These are phyloP conservation scores for Cyanidioschyzon merolae DNA, from an alignment of 23 red algal species.

Conservation along the genomic window DNA sequence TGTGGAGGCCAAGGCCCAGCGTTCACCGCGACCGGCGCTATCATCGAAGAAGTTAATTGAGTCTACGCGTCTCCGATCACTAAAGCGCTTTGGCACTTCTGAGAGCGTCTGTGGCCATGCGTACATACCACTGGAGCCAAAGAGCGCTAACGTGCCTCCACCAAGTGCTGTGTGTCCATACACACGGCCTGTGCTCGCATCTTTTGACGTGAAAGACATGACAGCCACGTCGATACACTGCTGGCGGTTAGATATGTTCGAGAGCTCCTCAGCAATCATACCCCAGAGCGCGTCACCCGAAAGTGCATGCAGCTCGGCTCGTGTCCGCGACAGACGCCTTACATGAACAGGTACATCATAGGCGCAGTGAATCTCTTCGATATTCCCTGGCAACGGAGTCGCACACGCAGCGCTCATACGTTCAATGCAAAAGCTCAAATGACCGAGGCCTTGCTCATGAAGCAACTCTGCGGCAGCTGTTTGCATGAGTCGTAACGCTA, in stretches of 20 bases:
- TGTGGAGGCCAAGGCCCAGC: constrained; percentile 29
- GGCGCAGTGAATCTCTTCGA: not conserved
- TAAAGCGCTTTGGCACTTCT: constrained; percentile 22
- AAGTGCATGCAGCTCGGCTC: constrained; percentile 6
- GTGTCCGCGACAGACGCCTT: not conserved
- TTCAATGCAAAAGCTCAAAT: constrained; percentile 30
- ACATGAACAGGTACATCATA: constrained; percentile 10
- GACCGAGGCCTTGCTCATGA: constrained; percentile 26
- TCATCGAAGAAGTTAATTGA: constrained; percentile 27
- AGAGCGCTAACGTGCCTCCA: constrained; percentile 37
- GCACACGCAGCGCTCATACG: not conserved
- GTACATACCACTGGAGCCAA: constrained; percentile 35
- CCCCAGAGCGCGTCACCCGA: constrained; percentile 25
- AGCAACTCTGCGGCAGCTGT: constrained; percentile 36
- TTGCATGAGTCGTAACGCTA: constrained; percentile 35
- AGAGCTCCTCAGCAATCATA: constrained; percentile 8
- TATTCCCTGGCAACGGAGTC: not conserved
- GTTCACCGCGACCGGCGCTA: constrained; percentile 27
- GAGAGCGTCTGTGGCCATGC: constrained; percentile 28
- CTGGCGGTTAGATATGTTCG: constrained; percentile 17
- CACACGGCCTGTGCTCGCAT: not conserved
- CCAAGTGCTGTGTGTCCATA: constrained; percentile 48
- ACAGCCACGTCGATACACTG: constrained; percentile 41
- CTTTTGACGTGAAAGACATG: constrained; percentile 42
- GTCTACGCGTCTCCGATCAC: constrained; percentile 30